Conservation (phyloP, 2,329 filamentous ascomycete genomes). For the Hymenoscyphus infarciens region DNA sequence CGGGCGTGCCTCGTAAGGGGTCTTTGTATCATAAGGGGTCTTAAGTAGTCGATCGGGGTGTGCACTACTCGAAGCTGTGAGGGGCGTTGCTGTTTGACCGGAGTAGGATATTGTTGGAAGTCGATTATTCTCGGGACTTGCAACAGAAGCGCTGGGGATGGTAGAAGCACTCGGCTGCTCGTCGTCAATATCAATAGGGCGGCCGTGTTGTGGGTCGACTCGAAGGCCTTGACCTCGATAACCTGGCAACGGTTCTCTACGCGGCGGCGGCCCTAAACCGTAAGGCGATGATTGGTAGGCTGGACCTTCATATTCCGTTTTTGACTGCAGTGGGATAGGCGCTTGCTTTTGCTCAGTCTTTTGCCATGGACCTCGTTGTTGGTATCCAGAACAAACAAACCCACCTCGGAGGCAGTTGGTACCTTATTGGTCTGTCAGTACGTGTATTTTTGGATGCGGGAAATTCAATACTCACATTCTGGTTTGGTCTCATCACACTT, state of each 20-base stretch:
- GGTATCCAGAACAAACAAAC: slow-evolving; percentile 89
- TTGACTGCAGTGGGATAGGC: slow-evolving; percentile 76
- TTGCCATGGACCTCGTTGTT: slow-evolving; percentile 71
- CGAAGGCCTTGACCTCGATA: slow-evolving; percentile 60
- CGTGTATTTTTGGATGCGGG: slow-evolving; percentile 10
- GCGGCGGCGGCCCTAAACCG: slow-evolving; percentile 29
- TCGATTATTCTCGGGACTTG: slow-evolving; percentile 57
- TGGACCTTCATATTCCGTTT: slow-evolving; percentile 54
- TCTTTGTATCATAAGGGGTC: slow-evolving; percentile 53
- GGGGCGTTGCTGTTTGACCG: slow-evolving; percentile 55
- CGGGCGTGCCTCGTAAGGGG: slow-evolving; percentile 48
- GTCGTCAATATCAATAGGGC: slow-evolving; percentile 52
- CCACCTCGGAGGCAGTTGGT: slow-evolving; percentile 88
- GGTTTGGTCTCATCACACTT: slow-evolving; percentile 96
- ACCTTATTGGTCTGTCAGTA: slow-evolving; percentile 45
- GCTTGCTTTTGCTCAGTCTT: slow-evolving; percentile 69
- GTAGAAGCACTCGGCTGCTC: slow-evolving; percentile 58
- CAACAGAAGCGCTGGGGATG: slow-evolving; percentile 53
- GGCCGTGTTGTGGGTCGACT: slow-evolving; percentile 59
- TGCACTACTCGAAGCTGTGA: slow-evolving; percentile 49
- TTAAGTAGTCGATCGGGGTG: slow-evolving; percentile 39
- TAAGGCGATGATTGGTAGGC: slow-evolving; percentile 61
- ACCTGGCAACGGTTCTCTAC: slow-evolving; percentile 51
- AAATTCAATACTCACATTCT: slow-evolving; percentile 63
- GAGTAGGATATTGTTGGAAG: slow-evolving; percentile 52